These are phyloP conservation scores for Gymnopilus dilepis DNA, from an alignment of 768 basidiomycete species.

Conservation along the genomic window DNA sequence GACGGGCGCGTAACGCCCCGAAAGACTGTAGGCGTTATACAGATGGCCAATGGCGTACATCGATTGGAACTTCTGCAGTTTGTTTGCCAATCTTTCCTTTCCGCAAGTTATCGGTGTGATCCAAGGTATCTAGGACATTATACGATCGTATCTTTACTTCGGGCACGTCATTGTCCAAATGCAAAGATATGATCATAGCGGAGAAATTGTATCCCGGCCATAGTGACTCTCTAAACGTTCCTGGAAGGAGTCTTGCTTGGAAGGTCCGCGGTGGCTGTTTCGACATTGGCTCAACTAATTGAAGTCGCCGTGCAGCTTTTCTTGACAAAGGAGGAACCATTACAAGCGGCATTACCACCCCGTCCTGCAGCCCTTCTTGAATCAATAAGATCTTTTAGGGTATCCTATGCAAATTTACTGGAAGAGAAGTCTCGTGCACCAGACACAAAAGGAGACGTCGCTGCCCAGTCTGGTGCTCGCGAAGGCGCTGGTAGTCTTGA, in stretches of 20 bases:
- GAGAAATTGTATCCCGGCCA: slow-evolving; percentile 58
- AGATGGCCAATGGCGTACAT: slow-evolving; percentile 18
- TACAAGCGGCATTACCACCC: slow-evolving; percentile 54
- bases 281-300: slow-evolving; percentile 24
- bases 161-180: slow-evolving; percentile 59
- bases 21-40: background rate
- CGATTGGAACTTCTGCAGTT: slow-evolving; percentile 26
- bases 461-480: slow-evolving; percentile 36
- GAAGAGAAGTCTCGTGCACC: slow-evolving; percentile 80
- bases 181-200: slow-evolving; percentile 68
- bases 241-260: slow-evolving; percentile 86
- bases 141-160: slow-evolving; percentile 56
- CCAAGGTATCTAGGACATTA: slow-evolving; percentile 34
- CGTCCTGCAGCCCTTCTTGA: slow-evolving; percentile 41
- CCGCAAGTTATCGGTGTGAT: slow-evolving; percentile 16
- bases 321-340: slow-evolving; percentile 67
- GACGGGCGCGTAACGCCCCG: too few relatives aligned
- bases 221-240: slow-evolving; percentile 49
- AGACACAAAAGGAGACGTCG: slow-evolving; percentile 60
- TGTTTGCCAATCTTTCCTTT: slow-evolving; percentile 15
- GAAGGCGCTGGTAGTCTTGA: slow-evolving; percentile 54
- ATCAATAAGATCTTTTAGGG: slow-evolving; percentile 55
- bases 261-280: slow-evolving; percentile 57
- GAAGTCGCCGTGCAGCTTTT: slow-evolving; percentile 57
- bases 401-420: slow-evolving; percentile 60